Conservation (phyloP, 2,329 filamentous ascomycete genomes). For the Fusarium sp. region DNA sequence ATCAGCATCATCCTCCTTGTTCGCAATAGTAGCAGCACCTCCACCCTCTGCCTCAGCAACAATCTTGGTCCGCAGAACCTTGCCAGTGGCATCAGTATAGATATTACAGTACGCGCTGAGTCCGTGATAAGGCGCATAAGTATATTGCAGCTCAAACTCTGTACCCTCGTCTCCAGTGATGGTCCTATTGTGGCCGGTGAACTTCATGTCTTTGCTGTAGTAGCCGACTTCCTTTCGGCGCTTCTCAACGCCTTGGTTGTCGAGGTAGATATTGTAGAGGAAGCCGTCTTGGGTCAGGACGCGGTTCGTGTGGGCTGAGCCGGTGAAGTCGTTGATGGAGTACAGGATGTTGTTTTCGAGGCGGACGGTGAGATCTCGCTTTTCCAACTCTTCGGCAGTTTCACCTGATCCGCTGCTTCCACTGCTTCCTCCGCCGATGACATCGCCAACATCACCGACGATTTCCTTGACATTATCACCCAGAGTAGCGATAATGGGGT, state of each 20-base stretch:
- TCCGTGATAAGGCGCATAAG: conserved; percentile 24
- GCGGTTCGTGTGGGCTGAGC: conserved; percentile 27
- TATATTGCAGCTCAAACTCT: conserved; percentile 29
- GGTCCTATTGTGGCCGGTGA: conserved; percentile 27
- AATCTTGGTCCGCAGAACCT: conserved; percentile 31
- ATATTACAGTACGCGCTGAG: conserved; percentile 31
- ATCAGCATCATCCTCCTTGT: conserved; percentile 18
- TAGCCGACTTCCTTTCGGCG: conserved; percentile 31
- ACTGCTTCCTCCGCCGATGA: neutral
- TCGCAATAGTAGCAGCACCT: conserved; percentile 30
- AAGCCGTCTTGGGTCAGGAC: conserved; percentile 32
- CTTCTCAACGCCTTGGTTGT: conserved; percentile 27
- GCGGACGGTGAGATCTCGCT: conserved; percentile 27
- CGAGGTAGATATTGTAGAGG: conserved; percentile 27
- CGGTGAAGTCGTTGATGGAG: conserved; percentile 34
- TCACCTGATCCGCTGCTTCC: neutral
- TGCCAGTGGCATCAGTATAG: conserved; percentile 24
- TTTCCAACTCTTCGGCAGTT: conserved; percentile 1
- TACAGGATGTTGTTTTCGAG: conserved; percentile 32
- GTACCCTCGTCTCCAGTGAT: conserved; percentile 3
- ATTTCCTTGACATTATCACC: conserved; percentile 22
- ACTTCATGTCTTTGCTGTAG: conserved; percentile 34
- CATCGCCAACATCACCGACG: conserved; percentile 17
- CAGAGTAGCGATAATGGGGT: conserved; percentile 25
- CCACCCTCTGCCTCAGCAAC: conserved; percentile 32